Evolutionary conservation across 805 yeast species (phyloP).

Genomic region (Metschnikowia gruessii): DNA sequence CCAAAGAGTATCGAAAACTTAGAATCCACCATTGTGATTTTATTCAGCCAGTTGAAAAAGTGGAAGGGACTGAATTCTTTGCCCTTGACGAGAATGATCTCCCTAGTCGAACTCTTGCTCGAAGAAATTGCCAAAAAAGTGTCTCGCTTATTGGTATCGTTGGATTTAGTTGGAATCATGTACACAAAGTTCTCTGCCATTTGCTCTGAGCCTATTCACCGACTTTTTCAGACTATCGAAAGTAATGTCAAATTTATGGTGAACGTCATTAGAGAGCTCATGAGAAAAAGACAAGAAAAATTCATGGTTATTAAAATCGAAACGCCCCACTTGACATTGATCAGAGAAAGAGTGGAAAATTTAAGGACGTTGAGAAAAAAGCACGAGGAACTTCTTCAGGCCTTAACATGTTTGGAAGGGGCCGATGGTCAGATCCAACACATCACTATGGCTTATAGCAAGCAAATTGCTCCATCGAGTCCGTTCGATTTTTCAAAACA

Average conservation of each 20-base stretch:
- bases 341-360: constrained; percentile 44
- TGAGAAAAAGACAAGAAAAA: constrained; percentile 70
- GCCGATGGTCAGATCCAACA: constrained; percentile 17
- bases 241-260: constrained; percentile 59
- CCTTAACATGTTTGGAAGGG: constrained; percentile 25
- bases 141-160: constrained; percentile 32
- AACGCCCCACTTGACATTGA: constrained; percentile 32
- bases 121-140: constrained; percentile 51
- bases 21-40: constrained; percentile 39
- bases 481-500: constrained; percentile 34
- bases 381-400: constrained; percentile 49
- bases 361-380: constrained; percentile 46
- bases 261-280: constrained; percentile 65
- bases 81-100: constrained; percentile 62
- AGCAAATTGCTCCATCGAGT: constrained; percentile 26
- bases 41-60: constrained; percentile 64
- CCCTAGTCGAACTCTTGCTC: constrained; percentile 63
- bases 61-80: constrained; percentile 52
- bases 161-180: constrained; percentile 44
- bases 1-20: constrained; percentile 39
- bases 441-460: constrained; percentile 29
- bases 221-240: constrained; percentile 53
- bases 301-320: constrained; percentile 61
- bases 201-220: constrained; percentile 21
- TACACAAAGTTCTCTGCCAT: constrained; percentile 37